A percentile compares a stretch with the other conserved stretches of the same genome.
These are phyloP conservation scores for Claviceps cyperi DNA, from an alignment of 2,329 filamentous ascomycete species.

Conservation along the genomic window DNA sequence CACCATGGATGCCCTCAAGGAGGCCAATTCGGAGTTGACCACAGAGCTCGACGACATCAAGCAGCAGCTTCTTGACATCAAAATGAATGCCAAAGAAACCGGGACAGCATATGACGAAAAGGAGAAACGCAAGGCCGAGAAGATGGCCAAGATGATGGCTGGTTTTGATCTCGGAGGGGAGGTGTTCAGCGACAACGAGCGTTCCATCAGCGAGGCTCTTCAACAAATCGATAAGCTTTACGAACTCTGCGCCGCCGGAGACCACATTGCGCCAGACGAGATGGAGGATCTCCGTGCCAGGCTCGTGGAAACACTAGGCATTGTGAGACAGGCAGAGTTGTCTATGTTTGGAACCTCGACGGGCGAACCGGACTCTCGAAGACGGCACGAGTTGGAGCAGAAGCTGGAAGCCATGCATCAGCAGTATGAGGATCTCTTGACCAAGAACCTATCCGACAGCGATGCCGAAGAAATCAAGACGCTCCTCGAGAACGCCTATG, in stretches of 20 bases:
- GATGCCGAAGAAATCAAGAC: slow-evolving; percentile 78
- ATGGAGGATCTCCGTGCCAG: slow-evolving; percentile 62
- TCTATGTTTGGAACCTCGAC: slow-evolving; percentile 59
- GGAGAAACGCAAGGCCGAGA: slow-evolving; percentile 96
- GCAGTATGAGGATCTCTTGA: slow-evolving; percentile 72
- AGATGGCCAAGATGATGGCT: slow-evolving; percentile 99
- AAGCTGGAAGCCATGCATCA: slow-evolving; percentile 60
- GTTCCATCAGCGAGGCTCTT: slow-evolving; percentile 69
- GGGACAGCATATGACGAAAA: slow-evolving; percentile 86
- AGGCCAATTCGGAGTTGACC: slow-evolving; percentile 87
- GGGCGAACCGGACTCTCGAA: slow-evolving; percentile 49
- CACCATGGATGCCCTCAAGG: slow-evolving; percentile 94
- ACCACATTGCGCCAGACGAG: slow-evolving; percentile 68
- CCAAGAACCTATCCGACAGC: slow-evolving; percentile 60
- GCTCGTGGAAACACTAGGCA: slow-evolving; percentile 78
- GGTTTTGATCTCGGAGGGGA: slow-evolving; percentile 90
- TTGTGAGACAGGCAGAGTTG: slow-evolving; percentile 83
- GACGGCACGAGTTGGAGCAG: slow-evolving; percentile 62
- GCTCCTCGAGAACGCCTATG: slow-evolving; percentile 61
- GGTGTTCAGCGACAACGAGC: slow-evolving; percentile 86
- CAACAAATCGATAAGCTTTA: slow-evolving; percentile 68
- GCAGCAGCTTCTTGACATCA: slow-evolving; percentile 86
- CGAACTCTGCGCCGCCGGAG: slow-evolving; percentile 61
- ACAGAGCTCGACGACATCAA: slow-evolving; percentile 87
- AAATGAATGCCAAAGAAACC: slow-evolving; percentile 92